phyloP scores from a whole-genome alignment of 345 rosid genomes.

The Eutrema heterophyllum region DNA sequence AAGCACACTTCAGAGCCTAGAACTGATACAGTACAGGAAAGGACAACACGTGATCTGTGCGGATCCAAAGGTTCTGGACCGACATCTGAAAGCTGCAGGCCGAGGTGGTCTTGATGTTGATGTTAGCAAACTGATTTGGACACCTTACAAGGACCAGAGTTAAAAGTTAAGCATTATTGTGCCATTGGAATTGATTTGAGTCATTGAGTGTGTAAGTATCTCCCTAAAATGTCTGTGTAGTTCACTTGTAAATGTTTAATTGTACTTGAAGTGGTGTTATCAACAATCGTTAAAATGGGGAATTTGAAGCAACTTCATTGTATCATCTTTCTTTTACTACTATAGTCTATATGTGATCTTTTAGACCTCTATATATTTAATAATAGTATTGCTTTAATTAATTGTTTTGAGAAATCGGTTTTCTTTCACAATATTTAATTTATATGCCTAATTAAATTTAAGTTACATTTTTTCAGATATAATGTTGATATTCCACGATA shows the following conservation, averaged over 20 bases:
- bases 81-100: constrained; percentile 96
- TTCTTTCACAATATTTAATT: background rate
- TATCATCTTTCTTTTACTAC: background rate
- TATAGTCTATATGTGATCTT: background rate
- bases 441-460: background rate
- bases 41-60: constrained; percentile 99
- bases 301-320: background rate
- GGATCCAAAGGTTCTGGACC: constrained; percentile 90
- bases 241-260: constrained; percentile 12
- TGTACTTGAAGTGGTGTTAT: constrained; percentile 7
- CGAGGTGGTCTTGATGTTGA: constrained; percentile 96
- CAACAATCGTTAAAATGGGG: background rate
- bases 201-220: constrained; percentile 6
- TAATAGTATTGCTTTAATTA: background rate
- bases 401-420: background rate
- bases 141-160: constrained; percentile 90
- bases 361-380: too few relatives aligned
- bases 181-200: background rate
- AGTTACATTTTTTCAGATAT: background rate
- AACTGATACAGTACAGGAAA: constrained; percentile 89
- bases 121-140: constrained; percentile 93
- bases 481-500: background rate
- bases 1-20: constrained; percentile 87
- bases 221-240: background rate
- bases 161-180: constrained; percentile 7